Conservation (phyloP, 2,329 filamentous ascomycete species). For the Fusarium sulawesiense region DNA sequence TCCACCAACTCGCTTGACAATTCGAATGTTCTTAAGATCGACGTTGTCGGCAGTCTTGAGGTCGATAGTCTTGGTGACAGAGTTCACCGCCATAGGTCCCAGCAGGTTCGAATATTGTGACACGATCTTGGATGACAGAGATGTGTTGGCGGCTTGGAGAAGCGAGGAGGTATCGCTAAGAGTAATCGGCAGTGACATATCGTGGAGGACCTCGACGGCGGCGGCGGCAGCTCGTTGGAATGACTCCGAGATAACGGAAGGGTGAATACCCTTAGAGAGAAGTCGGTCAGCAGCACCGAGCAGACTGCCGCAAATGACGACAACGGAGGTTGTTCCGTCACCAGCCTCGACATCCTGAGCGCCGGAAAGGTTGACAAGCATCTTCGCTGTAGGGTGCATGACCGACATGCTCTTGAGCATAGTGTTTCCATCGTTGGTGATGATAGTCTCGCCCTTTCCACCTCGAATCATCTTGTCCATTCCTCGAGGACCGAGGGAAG, state of each 20-base stretch:
- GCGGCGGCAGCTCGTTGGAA: slow-evolving; percentile 95
- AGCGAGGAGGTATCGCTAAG: slow-evolving; percentile 89
- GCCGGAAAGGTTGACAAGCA: slow-evolving; percentile 96
- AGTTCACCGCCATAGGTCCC: slow-evolving; percentile 97
- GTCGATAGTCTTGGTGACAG: slow-evolving; percentile 95
- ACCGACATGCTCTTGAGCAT: slow-evolving; percentile 99
- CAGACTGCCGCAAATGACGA: slow-evolving; percentile 96
- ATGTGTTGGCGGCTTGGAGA: slow-evolving; percentile 95
- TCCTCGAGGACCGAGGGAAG: slow-evolving; percentile 92
- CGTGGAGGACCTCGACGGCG: slow-evolving; percentile 88
- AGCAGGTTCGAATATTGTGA: slow-evolving; percentile 95
- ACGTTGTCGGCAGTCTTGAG: slow-evolving; percentile 96
- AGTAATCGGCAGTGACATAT: slow-evolving; percentile 94
- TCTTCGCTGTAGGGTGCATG: slow-evolving; percentile 99
- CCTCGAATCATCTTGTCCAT: slow-evolving; percentile 99
- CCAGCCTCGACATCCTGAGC: slow-evolving; percentile 98
- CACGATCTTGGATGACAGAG: slow-evolving; percentile 97
- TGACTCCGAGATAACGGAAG: slow-evolving; percentile 95
- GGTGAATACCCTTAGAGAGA: slow-evolving; percentile 93
- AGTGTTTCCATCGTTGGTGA: slow-evolving; percentile 99
- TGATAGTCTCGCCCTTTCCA: slow-evolving; percentile 95
- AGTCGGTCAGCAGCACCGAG: slow-evolving; percentile 93
- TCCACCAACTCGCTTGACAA: slow-evolving; percentile 96
- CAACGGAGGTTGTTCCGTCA: slow-evolving; percentile 97
- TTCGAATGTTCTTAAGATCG: slow-evolving; percentile 94